These are phyloP conservation scores for Astragalus glycyphyllos DNA, from an alignment of 306 rosid genomes.

Conservation along the genomic window DNA sequence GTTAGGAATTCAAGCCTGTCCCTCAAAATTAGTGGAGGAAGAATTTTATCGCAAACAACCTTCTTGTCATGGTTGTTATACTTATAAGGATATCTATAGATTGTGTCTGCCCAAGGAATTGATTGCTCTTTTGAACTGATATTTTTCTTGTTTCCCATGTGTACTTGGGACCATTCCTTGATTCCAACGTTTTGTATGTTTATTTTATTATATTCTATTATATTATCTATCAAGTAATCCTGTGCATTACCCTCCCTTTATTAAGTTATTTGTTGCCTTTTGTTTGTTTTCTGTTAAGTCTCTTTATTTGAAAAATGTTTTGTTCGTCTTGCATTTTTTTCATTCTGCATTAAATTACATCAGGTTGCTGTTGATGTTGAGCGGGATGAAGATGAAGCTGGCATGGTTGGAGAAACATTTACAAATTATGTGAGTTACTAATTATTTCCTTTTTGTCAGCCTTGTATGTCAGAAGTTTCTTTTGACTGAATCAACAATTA, in stretches of 20 bases:
- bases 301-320: slow-evolving; percentile 7
- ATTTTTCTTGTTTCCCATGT: not conserved
- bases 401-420: slow-evolving; percentile 92
- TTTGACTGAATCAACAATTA: slow-evolving; percentile 35
- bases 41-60: not conserved
- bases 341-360: slow-evolving; percentile 40
- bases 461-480: slow-evolving; percentile 30
- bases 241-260: slow-evolving; percentile 33
- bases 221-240: slow-evolving; percentile 20
- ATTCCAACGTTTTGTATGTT: not conserved
- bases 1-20: slow-evolving; percentile 22
- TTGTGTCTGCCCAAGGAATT: slow-evolving; percentile 27
- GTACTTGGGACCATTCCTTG: not conserved
- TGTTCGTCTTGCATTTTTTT: slow-evolving; percentile 35
- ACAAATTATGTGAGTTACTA: slow-evolving; percentile 88
- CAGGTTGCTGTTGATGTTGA: slow-evolving; percentile 98
- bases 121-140: slow-evolving; percentile 13
- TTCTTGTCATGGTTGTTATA: slow-evolving; percentile 26
- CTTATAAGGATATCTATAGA: slow-evolving; percentile 8
- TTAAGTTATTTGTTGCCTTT: slow-evolving; percentile 14
- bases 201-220: not conserved
- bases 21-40: slow-evolving; percentile 1
- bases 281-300: not conserved
- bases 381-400: slow-evolving; percentile 99
- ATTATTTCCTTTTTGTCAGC: slow-evolving; percentile 28